Evolutionary conservation across 1,139 yeast genomes (phyloP).

Genomic region (Debaryomyces coudertii): DNA sequence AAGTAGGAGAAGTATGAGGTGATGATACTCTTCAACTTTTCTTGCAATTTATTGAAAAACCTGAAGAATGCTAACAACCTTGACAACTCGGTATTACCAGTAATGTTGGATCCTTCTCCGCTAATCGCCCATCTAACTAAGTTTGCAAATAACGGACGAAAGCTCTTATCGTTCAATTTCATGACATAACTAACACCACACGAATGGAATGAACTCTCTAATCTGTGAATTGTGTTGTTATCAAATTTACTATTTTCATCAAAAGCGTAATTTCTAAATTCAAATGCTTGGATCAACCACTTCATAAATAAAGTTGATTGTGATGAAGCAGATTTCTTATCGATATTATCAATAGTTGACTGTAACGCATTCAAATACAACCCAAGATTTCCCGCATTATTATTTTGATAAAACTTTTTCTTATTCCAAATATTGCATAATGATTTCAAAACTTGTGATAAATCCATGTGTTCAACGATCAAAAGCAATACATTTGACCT

Average conservation of each 20-base stretch:
- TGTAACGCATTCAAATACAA: conserved; percentile 70
- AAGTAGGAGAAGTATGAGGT: conserved; percentile 87
- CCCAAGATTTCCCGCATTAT: conserved; percentile 63
- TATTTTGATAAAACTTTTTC: conserved; percentile 35
- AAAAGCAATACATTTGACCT: conserved; percentile 68
- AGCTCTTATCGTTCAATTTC: conserved; percentile 90
- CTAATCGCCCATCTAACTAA: conserved; percentile 92
- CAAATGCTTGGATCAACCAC: conserved; percentile 73
- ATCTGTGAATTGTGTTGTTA: conserved; percentile 73
- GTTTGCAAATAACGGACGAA: conserved; percentile 88
- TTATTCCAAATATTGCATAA: conserved; percentile 63
- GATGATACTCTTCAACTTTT: conserved; percentile 79
- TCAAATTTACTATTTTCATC: conserved; percentile 49
- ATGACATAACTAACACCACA: conserved; percentile 79
- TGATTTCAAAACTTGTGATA: conserved; percentile 61
- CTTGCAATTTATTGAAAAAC: conserved; percentile 83
- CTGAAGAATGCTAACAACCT: conserved; percentile 78
- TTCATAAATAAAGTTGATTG: conserved; percentile 73
- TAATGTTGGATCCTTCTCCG: conserved; percentile 66
- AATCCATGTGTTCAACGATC: conserved; percentile 70
- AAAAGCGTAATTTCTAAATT: conserved; percentile 56
- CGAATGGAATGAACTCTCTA: conserved; percentile 74
- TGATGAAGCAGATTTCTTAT: conserved; percentile 71
- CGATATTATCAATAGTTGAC: conserved; percentile 63
- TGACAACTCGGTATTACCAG: conserved; percentile 49